Percentiles rank a stretch among this genome's conserved stretches.
Conservation (phyloP, 2,329 filamentous ascomycete species). For the Hortaea werneckii region DNA sequence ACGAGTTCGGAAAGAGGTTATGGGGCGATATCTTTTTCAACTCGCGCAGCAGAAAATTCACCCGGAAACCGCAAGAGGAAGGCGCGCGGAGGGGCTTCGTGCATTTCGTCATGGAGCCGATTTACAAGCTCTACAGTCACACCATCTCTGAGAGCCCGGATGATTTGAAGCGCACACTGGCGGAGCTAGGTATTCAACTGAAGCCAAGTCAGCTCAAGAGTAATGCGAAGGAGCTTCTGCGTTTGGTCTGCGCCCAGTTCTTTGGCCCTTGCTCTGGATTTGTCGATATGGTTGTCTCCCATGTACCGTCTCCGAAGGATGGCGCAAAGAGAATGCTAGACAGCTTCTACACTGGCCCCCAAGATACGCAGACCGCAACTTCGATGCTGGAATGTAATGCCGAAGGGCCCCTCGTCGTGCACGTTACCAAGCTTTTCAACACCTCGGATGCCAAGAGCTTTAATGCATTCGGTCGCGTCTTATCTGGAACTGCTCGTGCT, state of each 20-base stretch:
- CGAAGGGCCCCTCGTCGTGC: slow-evolving; percentile 82
- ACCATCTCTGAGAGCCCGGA: slow-evolving; percentile 85
- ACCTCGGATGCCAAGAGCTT: slow-evolving; percentile 85
- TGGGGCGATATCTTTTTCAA: slow-evolving; percentile 99
- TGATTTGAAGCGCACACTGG: slow-evolving; percentile 69
- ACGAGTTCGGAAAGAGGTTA: slow-evolving; percentile 73
- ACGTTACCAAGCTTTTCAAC: slow-evolving; percentile 89
- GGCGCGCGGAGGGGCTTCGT: slow-evolving; percentile 78
- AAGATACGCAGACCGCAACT: slow-evolving; percentile 69
- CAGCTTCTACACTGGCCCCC: slow-evolving; percentile 81
- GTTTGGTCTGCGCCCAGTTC: slow-evolving; percentile 86
- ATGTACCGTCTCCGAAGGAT: slow-evolving; percentile 77
- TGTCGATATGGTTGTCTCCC: slow-evolving; percentile 87
- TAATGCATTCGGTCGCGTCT: slow-evolving; percentile 77
- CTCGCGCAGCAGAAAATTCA: slow-evolving; percentile 79
- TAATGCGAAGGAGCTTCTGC: slow-evolving; percentile 80
- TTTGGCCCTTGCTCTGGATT: slow-evolving; percentile 85
- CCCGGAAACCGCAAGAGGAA: slow-evolving; percentile 74
- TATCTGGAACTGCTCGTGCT: slow-evolving; percentile 81
- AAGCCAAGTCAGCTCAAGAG: slow-evolving; percentile 89
- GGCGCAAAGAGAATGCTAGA: slow-evolving; percentile 69
- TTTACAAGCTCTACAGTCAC: slow-evolving; percentile 95
- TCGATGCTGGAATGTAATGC: slow-evolving; percentile 77
- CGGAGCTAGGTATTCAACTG: slow-evolving; percentile 67
- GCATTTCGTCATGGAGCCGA: slow-evolving; percentile 87